A percentile compares a stretch with the other conserved stretches of the same genome.
phyloP scores from a whole-genome alignment of 768 basidiomycete genomes.

The Psilocybe subaeruginosa region DNA sequence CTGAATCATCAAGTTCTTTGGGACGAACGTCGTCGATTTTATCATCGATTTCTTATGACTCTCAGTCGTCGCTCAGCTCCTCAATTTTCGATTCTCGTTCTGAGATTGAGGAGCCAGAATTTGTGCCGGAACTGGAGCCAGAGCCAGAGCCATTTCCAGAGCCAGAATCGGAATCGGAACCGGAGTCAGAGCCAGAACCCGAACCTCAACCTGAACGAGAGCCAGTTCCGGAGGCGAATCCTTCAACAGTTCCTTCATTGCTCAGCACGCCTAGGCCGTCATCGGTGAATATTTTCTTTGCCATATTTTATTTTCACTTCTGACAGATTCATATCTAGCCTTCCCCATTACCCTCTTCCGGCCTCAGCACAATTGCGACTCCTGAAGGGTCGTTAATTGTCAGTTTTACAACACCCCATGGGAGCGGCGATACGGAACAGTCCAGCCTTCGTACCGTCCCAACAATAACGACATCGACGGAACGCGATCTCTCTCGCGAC shows the following conservation, averaged over 20 bases:
- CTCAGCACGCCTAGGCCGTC: constrained; percentile 44
- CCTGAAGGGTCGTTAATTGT: constrained; percentile 42
- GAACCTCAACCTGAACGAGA: constrained; percentile 5
- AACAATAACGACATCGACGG: constrained; percentile 46
- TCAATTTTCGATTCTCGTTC: constrained; percentile 39
- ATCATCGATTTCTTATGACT: constrained; percentile 39
- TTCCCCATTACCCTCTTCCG: constrained; percentile 18
- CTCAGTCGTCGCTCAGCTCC: constrained; percentile 47
- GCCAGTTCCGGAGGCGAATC: neutral
- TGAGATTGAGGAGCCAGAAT: constrained; percentile 32
- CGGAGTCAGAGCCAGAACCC: constrained; percentile 6
- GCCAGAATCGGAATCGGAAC: constrained; percentile 20
- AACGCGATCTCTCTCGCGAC: constrained; percentile 53
- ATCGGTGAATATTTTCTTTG: constrained; percentile 34
- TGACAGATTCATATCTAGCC: constrained; percentile 18
- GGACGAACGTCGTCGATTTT: constrained; percentile 40
- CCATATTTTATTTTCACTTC: neutral
- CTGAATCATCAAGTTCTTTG: constrained; percentile 35
- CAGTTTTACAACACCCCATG: constrained; percentile 43
- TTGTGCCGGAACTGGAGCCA: constrained; percentile 1
- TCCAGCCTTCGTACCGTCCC: constrained; percentile 35
- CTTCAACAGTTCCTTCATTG: constrained; percentile 56
- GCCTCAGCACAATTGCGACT: constrained; percentile 24
- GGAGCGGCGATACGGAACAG: constrained; percentile 36
- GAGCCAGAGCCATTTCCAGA: neutral